These are phyloP conservation scores for Phytomonas serpens DNA, from an alignment of 208 protist genomes.

Conservation along the genomic window DNA sequence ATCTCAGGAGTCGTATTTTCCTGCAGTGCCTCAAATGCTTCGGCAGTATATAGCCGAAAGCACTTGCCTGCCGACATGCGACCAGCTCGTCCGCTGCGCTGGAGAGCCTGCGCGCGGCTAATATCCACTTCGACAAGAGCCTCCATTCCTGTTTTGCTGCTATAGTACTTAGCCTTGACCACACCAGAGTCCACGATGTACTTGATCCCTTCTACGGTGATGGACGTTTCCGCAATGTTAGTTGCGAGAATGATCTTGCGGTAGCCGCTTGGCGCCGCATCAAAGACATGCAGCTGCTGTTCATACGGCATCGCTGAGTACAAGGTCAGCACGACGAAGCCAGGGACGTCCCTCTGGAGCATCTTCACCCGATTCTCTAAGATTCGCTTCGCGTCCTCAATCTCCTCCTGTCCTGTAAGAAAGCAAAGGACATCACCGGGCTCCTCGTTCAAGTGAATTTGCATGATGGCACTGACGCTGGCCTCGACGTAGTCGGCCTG, in stretches of 20 bases:
- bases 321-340: slow-evolving; percentile 71
- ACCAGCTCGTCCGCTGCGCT: slow-evolving; percentile 97
- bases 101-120: slow-evolving; percentile 89
- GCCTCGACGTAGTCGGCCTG: slow-evolving; percentile 97
- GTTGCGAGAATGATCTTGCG: slow-evolving; percentile 97
- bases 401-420: slow-evolving; percentile 96
- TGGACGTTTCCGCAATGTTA: slow-evolving; percentile 99
- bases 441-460: slow-evolving; percentile 96
- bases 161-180: slow-evolving; percentile 97
- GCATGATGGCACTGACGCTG: slow-evolving; percentile 95
- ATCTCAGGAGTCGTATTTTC: slow-evolving; percentile 97
- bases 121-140: slow-evolving; percentile 92
- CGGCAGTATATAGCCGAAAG: slow-evolving; percentile 96
- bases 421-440: slow-evolving; percentile 98
- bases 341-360: slow-evolving; percentile 47
- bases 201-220: slow-evolving; percentile 98
- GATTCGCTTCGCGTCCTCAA: slow-evolving; percentile 83
- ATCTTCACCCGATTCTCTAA: slow-evolving; percentile 69
- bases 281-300: slow-evolving; percentile 95
- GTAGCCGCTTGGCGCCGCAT: slow-evolving; percentile 73
- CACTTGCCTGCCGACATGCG: slow-evolving; percentile 96
- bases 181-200: slow-evolving; percentile 98
- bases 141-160: slow-evolving; percentile 96
- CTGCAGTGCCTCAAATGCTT: slow-evolving; percentile 92
- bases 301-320: slow-evolving; percentile 97